Conservation (phyloP, 352 stramenopile genomes). For the Globisporangium camurandrum region DNA sequence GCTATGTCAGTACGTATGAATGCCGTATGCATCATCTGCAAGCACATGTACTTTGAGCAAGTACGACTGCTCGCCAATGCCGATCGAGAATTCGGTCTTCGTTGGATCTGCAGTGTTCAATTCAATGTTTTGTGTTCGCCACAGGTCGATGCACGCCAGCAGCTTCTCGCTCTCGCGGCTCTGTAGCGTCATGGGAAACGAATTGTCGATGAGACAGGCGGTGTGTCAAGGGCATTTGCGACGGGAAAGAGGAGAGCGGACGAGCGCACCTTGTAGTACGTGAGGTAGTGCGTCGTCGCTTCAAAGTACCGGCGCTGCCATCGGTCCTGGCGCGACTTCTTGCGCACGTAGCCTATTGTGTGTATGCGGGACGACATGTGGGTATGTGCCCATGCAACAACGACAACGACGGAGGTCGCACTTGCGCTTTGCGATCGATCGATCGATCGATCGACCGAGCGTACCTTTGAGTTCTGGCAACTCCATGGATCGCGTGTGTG, state of each 20-base stretch:
- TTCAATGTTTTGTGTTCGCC: constrained; percentile 77
- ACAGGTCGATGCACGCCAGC: constrained; percentile 83
- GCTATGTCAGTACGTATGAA: too few relatives aligned
- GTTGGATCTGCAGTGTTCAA: constrained; percentile 44
- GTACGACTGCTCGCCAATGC: constrained; percentile 83
- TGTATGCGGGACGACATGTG: neutral
- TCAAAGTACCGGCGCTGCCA: constrained; percentile 98
- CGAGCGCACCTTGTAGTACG: constrained; percentile 98
- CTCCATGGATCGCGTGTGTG: constrained; percentile 37
- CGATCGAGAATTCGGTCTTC: constrained; percentile 76
- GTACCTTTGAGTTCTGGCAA: constrained; percentile 80
- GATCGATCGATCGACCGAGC: too few relatives aligned
- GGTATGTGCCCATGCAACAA: too few relatives aligned
- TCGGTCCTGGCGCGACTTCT: constrained; percentile 88
- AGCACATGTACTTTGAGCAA: constrained; percentile 45
- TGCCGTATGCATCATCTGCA: too few relatives aligned
- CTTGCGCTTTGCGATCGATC: too few relatives aligned
- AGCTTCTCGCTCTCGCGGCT: constrained; percentile 82
- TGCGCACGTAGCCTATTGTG: constrained; percentile 86
- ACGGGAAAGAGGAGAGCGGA: too few relatives aligned
- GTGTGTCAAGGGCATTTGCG: neutral
- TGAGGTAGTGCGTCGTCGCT: constrained; percentile 96
- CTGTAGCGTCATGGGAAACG: constrained; percentile 24
- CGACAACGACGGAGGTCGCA: too few relatives aligned
- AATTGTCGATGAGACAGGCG: neutral